phyloP scores from a whole-genome alignment of 805 yeast species.

The Zygosaccharomyces pseudorouxii region DNA sequence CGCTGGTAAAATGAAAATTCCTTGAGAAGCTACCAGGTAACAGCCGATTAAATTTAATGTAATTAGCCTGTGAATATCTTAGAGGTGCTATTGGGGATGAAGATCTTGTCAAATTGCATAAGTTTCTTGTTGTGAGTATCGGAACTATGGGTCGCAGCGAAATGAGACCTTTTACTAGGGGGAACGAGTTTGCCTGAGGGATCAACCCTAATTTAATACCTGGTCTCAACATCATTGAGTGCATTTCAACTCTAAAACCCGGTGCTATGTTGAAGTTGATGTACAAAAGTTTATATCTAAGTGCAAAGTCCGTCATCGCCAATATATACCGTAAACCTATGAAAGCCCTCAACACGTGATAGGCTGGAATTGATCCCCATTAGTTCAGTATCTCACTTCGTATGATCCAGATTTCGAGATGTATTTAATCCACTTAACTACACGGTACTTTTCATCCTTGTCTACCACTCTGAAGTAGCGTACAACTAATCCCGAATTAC shows the following conservation, averaged over 20 bases:
- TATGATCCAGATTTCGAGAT: slow-evolving; percentile 71
- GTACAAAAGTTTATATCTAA: background rate
- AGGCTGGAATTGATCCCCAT: slow-evolving; percentile 2
- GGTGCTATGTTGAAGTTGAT: too few relatives aligned
- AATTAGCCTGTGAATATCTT: background rate
- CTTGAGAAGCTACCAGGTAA: background rate
- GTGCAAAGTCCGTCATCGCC: background rate
- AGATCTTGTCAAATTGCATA: background rate
- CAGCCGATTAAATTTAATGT: background rate
- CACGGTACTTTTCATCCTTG: slow-evolving; percentile 50
- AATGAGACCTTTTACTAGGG: background rate
- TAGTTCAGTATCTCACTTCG: slow-evolving; percentile 60
- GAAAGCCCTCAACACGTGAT: slow-evolving; percentile 1
- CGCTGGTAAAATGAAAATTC: background rate
- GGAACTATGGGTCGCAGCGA: background rate
- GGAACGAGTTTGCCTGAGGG: background rate
- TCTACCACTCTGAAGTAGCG: slow-evolving; percentile 64
- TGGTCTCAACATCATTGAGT: slow-evolving; percentile 1
- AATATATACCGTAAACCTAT: background rate
- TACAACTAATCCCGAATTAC: slow-evolving; percentile 72
- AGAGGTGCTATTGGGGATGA: background rate
- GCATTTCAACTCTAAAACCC: background rate
- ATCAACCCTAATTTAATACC: background rate
- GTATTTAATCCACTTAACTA: slow-evolving; percentile 88
- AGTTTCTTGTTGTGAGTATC: background rate